These are phyloP conservation scores for Solanum lignicaule DNA, from an alignment of 257 asterid genomes.

Conservation along the genomic window DNA sequence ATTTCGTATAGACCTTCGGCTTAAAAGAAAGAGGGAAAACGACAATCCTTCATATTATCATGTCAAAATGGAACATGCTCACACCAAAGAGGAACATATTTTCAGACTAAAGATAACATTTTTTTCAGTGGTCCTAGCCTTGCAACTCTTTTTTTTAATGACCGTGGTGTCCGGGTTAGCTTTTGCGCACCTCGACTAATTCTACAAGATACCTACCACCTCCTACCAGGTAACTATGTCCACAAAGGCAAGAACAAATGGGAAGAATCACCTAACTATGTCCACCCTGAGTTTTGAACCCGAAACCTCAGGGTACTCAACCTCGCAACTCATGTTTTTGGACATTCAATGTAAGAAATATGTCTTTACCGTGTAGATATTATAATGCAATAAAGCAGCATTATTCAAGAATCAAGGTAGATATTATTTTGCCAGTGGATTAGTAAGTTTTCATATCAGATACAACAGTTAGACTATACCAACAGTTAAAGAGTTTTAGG, in stretches of 20 bases:
- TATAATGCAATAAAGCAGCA: not conserved
- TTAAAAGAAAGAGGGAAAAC: not conserved
- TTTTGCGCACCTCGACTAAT: not conserved
- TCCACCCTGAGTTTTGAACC: not conserved
- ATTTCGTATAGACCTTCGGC: not conserved
- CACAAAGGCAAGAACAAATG: not conserved
- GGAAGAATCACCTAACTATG: not conserved
- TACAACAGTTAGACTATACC: not conserved
- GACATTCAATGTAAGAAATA: not conserved
- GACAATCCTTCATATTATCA: not conserved
- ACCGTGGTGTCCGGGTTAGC: not conserved
- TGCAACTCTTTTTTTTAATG: not conserved
- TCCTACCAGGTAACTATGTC: not conserved
- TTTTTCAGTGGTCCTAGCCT: not conserved
- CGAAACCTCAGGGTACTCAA: not conserved
- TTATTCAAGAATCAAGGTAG: not conserved
- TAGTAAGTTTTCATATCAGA: not conserved
- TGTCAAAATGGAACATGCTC: not conserved
- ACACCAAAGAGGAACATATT: not conserved
- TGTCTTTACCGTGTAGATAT: not conserved
- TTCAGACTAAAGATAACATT: not conserved
- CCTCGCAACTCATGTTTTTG: not conserved
- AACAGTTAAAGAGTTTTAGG: not conserved
- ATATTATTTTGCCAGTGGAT: not conserved
- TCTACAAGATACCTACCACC: not conserved